Evolutionary conservation across 2,329 filamentous ascomycete species (phyloP).

Genomic region (Colletotrichum agaves): DNA sequence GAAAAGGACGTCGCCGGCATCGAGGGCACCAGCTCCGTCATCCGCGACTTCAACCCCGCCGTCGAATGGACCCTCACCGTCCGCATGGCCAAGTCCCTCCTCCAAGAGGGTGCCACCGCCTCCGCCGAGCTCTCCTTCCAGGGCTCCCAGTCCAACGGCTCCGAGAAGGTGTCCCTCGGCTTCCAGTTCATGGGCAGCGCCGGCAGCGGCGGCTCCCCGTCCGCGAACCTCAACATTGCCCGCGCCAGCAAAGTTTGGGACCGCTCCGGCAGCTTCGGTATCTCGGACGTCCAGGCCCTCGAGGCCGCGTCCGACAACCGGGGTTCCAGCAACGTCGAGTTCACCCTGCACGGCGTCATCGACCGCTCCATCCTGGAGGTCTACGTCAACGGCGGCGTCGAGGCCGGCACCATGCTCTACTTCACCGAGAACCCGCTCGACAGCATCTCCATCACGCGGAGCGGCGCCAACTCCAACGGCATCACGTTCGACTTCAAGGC

Average conservation of each 20-base stretch:
- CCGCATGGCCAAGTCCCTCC: slow-evolving; percentile 32
- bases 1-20: slow-evolving; percentile 27
- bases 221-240: slow-evolving; percentile 44
- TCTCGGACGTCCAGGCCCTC: slow-evolving; percentile 26
- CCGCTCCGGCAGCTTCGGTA: slow-evolving; percentile 21
- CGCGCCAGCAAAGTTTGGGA: slow-evolving; percentile 41
- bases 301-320: slow-evolving; percentile 6
- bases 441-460: slow-evolving; percentile 27
- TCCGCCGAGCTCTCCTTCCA: slow-evolving; percentile 45
- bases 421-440: slow-evolving; percentile 41
- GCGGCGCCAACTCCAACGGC: slow-evolving; percentile 19
- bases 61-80: slow-evolving; percentile 38
- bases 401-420: slow-evolving; percentile 47
- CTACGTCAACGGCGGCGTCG: slow-evolving; percentile 48
- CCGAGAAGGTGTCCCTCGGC: slow-evolving; percentile 36
- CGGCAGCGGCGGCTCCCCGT: slow-evolving; percentile 34
- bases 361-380: slow-evolving; percentile 50
- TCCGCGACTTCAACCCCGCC: slow-evolving; percentile 36
- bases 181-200: slow-evolving; percentile 42
- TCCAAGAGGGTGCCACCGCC: slow-evolving; percentile 24
- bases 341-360: slow-evolving; percentile 48
- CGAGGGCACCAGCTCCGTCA: slow-evolving; percentile 28
- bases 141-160: slow-evolving; percentile 37
- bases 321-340: slow-evolving; percentile 46
- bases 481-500: slow-evolving; percentile 35